These are phyloP conservation scores for Citrullus amarus DNA, from an alignment of 306 rosid species.

Conservation along the genomic window DNA sequence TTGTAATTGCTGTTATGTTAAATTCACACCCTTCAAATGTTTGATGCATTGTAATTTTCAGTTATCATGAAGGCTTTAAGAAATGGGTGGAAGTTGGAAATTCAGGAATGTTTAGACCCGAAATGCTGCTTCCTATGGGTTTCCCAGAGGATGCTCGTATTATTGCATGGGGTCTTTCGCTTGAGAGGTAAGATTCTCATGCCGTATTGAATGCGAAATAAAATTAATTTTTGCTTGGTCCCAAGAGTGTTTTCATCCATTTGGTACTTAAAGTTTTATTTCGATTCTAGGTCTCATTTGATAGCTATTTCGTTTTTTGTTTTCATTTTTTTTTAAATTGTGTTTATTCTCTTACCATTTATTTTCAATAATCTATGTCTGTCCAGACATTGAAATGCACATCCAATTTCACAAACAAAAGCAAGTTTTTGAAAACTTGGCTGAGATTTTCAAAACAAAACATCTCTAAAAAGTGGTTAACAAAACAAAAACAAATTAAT, in stretches of 20 bases:
- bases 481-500: too few species aligned
- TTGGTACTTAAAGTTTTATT: neutral
- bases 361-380: too few species aligned
- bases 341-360: neutral
- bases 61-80: constrained; percentile 83
- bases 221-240: neutral
- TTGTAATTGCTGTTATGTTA: neutral
- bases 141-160: constrained; percentile 93
- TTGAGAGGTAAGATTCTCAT: constrained; percentile 55
- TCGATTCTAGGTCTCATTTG: neutral
- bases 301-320: neutral
- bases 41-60: constrained; percentile 16
- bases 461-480: neutral
- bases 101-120: constrained; percentile 98
- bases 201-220: neutral
- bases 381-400: too few species aligned
- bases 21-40: neutral
- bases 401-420: too few species aligned
- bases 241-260: neutral
- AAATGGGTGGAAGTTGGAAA: constrained; percentile 95
- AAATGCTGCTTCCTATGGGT: constrained; percentile 96
- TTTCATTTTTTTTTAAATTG: neutral
- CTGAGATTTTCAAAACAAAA: neutral
- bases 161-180: constrained; percentile 96
- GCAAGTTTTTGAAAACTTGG: neutral